Conservation (phyloP, 768 basidiomycete genomes). For the Lactarius sanguifluus region DNA sequence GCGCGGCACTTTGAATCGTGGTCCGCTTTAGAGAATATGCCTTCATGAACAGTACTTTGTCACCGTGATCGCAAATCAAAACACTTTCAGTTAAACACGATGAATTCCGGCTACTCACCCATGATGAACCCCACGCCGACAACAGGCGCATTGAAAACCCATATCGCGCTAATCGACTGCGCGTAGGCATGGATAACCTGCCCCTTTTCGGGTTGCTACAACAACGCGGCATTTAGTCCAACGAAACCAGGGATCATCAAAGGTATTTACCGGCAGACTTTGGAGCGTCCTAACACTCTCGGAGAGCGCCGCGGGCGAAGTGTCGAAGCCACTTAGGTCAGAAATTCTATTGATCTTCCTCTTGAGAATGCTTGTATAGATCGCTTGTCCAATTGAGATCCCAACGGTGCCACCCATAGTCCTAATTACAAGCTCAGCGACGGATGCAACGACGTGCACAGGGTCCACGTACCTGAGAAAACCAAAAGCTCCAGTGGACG, state of each 20-base stretch:
- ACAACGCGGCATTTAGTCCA: background rate
- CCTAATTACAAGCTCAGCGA: conserved; percentile 38
- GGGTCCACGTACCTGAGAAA: conserved; percentile 55
- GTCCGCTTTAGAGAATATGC: conserved; percentile 39
- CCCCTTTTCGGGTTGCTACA: conserved; percentile 36
- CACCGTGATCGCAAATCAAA: background rate
- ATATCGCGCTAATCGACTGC: conserved; percentile 40
- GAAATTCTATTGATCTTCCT: conserved; percentile 32
- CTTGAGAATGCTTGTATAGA: conserved; percentile 54
- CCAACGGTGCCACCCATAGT: conserved; percentile 77
- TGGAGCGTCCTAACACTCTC: conserved; percentile 35
- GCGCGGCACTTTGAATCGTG: conserved; percentile 21
- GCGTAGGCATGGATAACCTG: conserved; percentile 41
- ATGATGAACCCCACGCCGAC: conserved; percentile 37
- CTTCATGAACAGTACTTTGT: conserved; percentile 38
- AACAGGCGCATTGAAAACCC: conserved; percentile 41
- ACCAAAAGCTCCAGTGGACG: conserved; percentile 67
- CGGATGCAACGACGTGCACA: background rate
- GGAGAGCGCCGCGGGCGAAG: conserved; percentile 30
- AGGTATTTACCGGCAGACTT: conserved; percentile 28
- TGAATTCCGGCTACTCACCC: conserved; percentile 24
- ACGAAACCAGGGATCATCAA: background rate
- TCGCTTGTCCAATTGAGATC: conserved; percentile 69
- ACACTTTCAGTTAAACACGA: background rate
- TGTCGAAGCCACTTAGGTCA: conserved; percentile 25